phyloP scores from a whole-genome alignment of 2,329 filamentous ascomycete species.

The Claviceps citrina region DNA sequence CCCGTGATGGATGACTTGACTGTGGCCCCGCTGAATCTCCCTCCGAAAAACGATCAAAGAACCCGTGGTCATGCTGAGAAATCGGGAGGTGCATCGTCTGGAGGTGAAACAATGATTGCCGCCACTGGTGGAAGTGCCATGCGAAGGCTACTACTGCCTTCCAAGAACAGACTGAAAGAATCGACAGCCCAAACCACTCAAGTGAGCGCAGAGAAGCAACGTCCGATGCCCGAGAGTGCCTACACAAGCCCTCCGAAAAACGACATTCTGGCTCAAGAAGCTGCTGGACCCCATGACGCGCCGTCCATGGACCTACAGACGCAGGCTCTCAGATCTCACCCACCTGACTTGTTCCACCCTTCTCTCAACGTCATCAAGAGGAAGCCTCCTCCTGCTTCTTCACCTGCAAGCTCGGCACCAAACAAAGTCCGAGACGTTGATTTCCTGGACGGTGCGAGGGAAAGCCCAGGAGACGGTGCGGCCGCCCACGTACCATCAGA shows the following conservation, averaged over 20 bases:
- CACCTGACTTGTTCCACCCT: constrained; percentile 10
- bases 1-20: constrained; percentile 46
- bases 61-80: constrained; percentile 10
- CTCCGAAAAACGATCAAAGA: constrained; percentile 33
- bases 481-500: constrained; percentile 8
- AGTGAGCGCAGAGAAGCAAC: background rate
- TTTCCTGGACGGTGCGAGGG: constrained; percentile 11
- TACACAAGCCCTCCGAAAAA: constrained; percentile 21
- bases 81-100: constrained; percentile 9
- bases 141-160: constrained; percentile 18
- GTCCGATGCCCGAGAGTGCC: constrained; percentile 10
- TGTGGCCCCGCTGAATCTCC: constrained; percentile 41
- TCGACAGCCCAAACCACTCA: background rate
- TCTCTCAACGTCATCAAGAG: constrained; percentile 27
- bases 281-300: constrained; percentile 7
- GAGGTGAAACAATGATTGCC: constrained; percentile 19
- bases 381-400: constrained; percentile 25
- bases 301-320: constrained; percentile 4
- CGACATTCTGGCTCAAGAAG: constrained; percentile 11
- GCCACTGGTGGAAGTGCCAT: constrained; percentile 16
- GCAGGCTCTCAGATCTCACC: constrained; percentile 10
- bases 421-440: background rate
- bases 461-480: constrained; percentile 2
- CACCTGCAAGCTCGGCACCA: constrained; percentile 6
- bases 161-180: constrained; percentile 4